Percentiles rank a stretch among this genome's conserved stretches.
phyloP scores from a whole-genome alignment of 169 alveolate species.

The Plasmodium vivax region DNA sequence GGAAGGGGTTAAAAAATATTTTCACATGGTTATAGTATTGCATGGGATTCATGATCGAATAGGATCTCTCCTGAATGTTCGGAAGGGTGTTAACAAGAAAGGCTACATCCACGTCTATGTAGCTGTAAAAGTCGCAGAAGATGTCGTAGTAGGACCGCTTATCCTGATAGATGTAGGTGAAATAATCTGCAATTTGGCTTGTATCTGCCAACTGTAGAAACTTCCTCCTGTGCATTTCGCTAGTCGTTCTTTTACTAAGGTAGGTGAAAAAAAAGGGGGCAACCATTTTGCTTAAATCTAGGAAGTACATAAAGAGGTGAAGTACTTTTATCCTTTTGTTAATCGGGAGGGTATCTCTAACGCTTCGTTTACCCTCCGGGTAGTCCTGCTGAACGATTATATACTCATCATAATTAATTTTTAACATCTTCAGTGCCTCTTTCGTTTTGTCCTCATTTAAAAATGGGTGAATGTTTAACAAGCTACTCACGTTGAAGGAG shows the following conservation, averaged over 20 bases:
- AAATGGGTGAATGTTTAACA: slow-evolving; percentile 47
- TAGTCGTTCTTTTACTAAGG: slow-evolving; percentile 37
- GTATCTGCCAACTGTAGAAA: slow-evolving; percentile 49
- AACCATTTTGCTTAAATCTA: slow-evolving; percentile 65
- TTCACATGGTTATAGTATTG: not conserved
- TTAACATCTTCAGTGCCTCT: slow-evolving; percentile 32
- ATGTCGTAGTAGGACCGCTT: slow-evolving; percentile 67
- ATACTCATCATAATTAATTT: slow-evolving; percentile 62
- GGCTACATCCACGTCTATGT: slow-evolving; percentile 22
- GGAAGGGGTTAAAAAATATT: slow-evolving; percentile 12
- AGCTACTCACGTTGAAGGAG: slow-evolving; percentile 25
- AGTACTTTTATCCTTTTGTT: slow-evolving; percentile 50
- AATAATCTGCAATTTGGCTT: slow-evolving; percentile 43
- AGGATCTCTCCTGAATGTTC: slow-evolving; percentile 26
- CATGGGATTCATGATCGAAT: slow-evolving; percentile 41
- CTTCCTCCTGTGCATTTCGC: slow-evolving; percentile 57
- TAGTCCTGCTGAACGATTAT: slow-evolving; percentile 5
- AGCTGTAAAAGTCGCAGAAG: slow-evolving; percentile 41
- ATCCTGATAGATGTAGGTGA: slow-evolving; percentile 40
- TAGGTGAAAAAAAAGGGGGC: slow-evolving; percentile 56
- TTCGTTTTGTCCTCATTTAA: slow-evolving; percentile 37
- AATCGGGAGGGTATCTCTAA: slow-evolving; percentile 8
- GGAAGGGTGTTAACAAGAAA: slow-evolving; percentile 70
- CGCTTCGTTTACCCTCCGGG: not conserved
- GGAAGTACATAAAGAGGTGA: slow-evolving; percentile 52